Evolutionary conservation across 2,329 filamentous ascomycete genomes (phyloP), one percentile per base, ranked within the genome.

Genomic region (Trichoderma sp.): DNA sequence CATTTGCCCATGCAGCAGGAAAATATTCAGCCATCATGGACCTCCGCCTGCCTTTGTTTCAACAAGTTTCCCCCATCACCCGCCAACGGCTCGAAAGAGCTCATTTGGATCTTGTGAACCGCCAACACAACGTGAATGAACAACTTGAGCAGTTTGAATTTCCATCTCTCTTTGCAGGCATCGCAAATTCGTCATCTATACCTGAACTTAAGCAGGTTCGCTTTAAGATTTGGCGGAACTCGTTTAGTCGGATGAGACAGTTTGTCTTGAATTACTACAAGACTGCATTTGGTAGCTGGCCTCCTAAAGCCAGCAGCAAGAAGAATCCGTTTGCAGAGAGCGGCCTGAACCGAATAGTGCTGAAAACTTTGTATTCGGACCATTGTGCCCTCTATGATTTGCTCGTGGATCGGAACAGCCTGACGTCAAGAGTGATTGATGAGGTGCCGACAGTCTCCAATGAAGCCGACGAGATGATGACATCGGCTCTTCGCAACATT

Each of bases 81-180:
- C 88, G 90, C 60, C 92, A 93, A 76, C 89, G 93, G n/a, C 84
- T 98, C 8, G 93, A 96, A 77, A 89, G 93, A 73, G 92, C 94
- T 1, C 90, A 92, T 64, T 86, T 97, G 76, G 94, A 97, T 77
- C 85, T 98, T 3, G 86, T 92, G 39, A 90, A 89, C 73, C 89
- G 94, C 24, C 88, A 93, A 72, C 87, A 90, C 73, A 90, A 87
- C 68, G 89, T 94, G 75, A 91, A 93, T 74, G 83, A 85, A 36
- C 91, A 93, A 57, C 84, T 98, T n/a, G 90, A 93, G 72, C 90
- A 94, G 73, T 98, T 98, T 76, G 93, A 98, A 36, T 98, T 97
- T 76, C 94, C 95, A 0, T 92, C 93, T 0, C 84, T 98, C 6
- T 98, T 97, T 79, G 89, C 94, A 0, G 96, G 96, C 39, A 90